Base-by-base conservation (phyloP, 768 basidiomycete species). In the Arthromyces matolae region DNA sequence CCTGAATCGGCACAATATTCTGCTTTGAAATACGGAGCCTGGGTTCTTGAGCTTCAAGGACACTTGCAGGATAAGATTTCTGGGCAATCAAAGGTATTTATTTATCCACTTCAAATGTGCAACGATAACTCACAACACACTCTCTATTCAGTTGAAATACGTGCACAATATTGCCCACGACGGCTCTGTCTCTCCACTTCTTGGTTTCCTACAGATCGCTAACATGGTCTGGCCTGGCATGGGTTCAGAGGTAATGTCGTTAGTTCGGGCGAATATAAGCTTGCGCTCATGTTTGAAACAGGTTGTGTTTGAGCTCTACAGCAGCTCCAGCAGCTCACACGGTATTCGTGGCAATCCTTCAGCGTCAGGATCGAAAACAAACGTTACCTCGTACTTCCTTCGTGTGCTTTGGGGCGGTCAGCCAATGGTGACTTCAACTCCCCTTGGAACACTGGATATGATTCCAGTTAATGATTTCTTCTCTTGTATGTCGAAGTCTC, bases 221-320 rank as follows among this genome's bases (percentile, higher is more conserved):
- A 56, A 70, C 40, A 79, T 79, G 76, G 74, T 73, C 10, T 79
- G 77, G 77, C 77, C 77, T 12, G 77, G 77, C 24, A 79, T 78
- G 76, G 76, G 76, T 23, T 69, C 73, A n/a, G 75, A 76, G 56
- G 70, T 67, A 49, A 16, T 37, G 22, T 4, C 8, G 25, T 8
- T 19, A 8, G 34, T 12, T 9, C 5, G 19, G 18, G 31, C 18
- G 32, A 16, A 16, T n/a, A 33, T 14, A 18, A 8, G 19, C 13
- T 19, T 10, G 6, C 29, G 16, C 48, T 53, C 25, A 23, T 5
- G 22, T 28, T 23, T 19, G 4, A 9, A 16, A 25, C 18, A 71
- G 66, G 57, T 76, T 24, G 69, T 71, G 0, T 79, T 77, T 45
- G 77, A 79, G 48, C 59, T 79, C 6, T 78, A 77, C 35, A 44